These are phyloP conservation scores for Cystoisospora suis DNA, from an alignment of 169 alveolate genomes.

Conservation along the genomic window DNA sequence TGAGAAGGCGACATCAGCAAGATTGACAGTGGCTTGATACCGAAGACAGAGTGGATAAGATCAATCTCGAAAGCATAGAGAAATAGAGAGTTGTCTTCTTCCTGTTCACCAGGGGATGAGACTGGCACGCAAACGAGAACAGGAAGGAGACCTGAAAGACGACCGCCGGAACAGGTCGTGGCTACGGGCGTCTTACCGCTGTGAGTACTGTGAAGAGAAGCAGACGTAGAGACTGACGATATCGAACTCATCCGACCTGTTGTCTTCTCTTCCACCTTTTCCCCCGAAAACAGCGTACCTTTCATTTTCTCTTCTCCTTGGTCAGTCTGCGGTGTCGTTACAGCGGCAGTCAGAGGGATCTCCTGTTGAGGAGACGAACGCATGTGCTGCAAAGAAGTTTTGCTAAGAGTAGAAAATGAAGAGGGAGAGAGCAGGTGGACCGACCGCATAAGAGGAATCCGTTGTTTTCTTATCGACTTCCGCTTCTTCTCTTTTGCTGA, in stretches of 20 bases:
- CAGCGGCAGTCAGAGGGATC: too few species aligned
- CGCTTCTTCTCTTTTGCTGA: background rate
- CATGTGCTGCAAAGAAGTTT: background rate
- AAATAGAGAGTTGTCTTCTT: background rate
- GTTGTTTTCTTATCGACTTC: background rate
- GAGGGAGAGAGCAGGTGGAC: constrained; percentile 15
- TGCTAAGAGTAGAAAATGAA: background rate
- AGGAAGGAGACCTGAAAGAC: background rate
- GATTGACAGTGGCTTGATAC: background rate
- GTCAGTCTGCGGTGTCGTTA: too few species aligned
- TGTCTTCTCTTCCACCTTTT: background rate
- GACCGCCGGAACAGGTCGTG: too few species aligned
- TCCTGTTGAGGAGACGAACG: background rate
- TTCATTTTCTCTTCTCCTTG: too few species aligned
- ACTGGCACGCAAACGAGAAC: constrained; percentile 19
- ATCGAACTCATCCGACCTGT: too few species aligned
- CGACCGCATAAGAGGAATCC: background rate
- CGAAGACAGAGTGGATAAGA: constrained; percentile 1
- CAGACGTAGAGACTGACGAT: too few species aligned
- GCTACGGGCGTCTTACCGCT: too few species aligned
- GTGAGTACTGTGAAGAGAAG: too few species aligned
- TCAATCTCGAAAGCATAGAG: background rate
- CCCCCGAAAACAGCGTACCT: too few species aligned
- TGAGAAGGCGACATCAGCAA: too few species aligned
- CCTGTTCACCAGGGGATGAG: background rate